Evolutionary conservation across 139 green algal species (phyloP), one percentile per base, ranked within the genome.

Genomic region (Chlorella sp.): DNA sequence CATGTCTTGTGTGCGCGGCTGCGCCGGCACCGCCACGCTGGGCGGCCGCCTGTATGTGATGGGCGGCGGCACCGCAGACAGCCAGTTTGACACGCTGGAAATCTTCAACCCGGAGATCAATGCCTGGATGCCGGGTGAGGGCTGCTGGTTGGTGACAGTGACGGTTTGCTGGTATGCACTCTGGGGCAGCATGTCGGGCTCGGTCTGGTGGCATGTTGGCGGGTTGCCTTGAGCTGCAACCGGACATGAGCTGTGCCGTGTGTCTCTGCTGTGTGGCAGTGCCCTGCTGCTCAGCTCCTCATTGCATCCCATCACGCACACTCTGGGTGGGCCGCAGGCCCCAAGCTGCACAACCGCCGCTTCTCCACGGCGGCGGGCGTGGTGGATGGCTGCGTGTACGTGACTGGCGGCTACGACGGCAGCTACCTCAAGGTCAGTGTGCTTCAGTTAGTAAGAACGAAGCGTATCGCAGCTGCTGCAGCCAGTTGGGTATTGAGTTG

Each of bases 1-100:
- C 13, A 89, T 92, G 89, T 38, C 87, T 6, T n/a, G 20, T 55
- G 51, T 82, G 32, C 80, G 90, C 30, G 90, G 88, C 81, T 88
- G 78, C 25, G 81, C 85, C 32, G 90, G 79, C 39, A 55, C 74
- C 32, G 86, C 74, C 1, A 68, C 68, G 18, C 67, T 92, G 69
- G 74, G 81, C 34, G 83, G 69, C 39, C 81, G 82, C 80, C 21
- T 92, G 57, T 92, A 89, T 30, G 88, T 86, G 28, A 81, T 88
- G 20, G 90, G 88, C 0, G 90, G 90, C 3, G 88, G 90, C 16
- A 62, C 82, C 62, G 82, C 65, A 1, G 55, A 80, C 23, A 57
- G 68, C 26, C 80, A 89, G 44, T 80, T 82, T 57, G 80, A 88
- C 79, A 84, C 79, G 28, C 55, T 69, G 15, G 88, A 91, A 81